Conservation (phyloP, 2,329 filamentous ascomycete genomes). For the Ophioceras dolichostomum region DNA sequence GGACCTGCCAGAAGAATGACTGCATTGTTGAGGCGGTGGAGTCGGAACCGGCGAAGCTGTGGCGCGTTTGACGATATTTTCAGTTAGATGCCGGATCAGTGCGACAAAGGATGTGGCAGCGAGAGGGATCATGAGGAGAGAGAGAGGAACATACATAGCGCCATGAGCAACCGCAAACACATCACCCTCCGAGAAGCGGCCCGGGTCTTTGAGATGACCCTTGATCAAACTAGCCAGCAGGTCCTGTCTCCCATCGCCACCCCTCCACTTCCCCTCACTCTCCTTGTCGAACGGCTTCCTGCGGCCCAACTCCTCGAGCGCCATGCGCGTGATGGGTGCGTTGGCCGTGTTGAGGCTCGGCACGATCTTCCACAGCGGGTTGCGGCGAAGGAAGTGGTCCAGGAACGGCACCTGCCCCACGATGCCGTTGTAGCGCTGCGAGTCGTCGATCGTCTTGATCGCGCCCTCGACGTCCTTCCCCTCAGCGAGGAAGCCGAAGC, state of each 20-base stretch:
- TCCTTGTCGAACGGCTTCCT: slow-evolving; percentile 33
- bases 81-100: neutral
- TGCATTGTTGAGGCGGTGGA: slow-evolving; percentile 48
- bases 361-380: slow-evolving; percentile 32
- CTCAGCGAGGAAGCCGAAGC: slow-evolving; percentile 38
- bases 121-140: too few species aligned
- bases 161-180: slow-evolving; percentile 45
- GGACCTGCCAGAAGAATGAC: slow-evolving; percentile 38
- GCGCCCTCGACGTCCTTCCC: slow-evolving; percentile 36
- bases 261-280: slow-evolving; percentile 24
- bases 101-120: neutral
- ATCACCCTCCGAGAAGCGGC: slow-evolving; percentile 34
- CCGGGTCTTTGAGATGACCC: slow-evolving; percentile 36
- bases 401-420: slow-evolving; percentile 38
- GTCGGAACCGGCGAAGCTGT: slow-evolving; percentile 46
- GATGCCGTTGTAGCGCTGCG: slow-evolving; percentile 39
- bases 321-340: slow-evolving; percentile 38
- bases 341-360: slow-evolving; percentile 30
- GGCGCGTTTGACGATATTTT: too few species aligned
- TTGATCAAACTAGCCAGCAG: slow-evolving; percentile 37
- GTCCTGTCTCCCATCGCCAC: slow-evolving; percentile 33
- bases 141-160: slow-evolving; percentile 39
- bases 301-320: slow-evolving; percentile 33
- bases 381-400: slow-evolving; percentile 32
- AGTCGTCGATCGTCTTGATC: slow-evolving; percentile 39